Evolutionary conservation across 2,329 filamentous ascomycete species (phyloP), one percentile per base, ranked within the genome.

Genomic region (Botrytis pseudocinerea): DNA sequence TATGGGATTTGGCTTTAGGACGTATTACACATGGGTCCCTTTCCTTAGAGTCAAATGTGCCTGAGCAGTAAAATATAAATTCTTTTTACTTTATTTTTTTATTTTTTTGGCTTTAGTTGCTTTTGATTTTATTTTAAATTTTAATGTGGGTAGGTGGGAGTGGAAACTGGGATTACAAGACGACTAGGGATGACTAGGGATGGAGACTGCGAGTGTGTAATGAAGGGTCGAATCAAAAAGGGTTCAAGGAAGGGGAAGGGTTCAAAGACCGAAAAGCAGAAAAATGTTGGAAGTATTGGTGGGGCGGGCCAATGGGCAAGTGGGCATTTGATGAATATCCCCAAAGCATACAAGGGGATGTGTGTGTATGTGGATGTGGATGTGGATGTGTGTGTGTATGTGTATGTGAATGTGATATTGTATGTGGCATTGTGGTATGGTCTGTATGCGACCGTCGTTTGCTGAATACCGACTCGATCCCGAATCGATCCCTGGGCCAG

Each of bases 1-100:
- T 54, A 69, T 69, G 66, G 66, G 66, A 69, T 69, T 54, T 69
- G 66, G 48, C 66, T 69, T 57, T 60, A 16, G 40, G 66, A 38
- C 51, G 40, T 10, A 69, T 28, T 42, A 60, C 48, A 44, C 48
- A 57, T 60, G 66, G 48, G 48, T 57, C 48, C 35, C 35, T 28
- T 69, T 60, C 35, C 48, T 65, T 69, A 51, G 48, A 69, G 35
- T 38, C 38, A 40, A 69, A 60, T 32, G 48, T 54, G 66, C 48
- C 48, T 54, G 66, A 42, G 16, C 20, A 66, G 20, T 25, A 16
- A 18, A 66, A 8, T 38, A 38, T 38, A 6, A 38, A 38, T 38
- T 38, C 35, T 38, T 38, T 38, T 32, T n/a, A n/a, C n/a, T 35
- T 38, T 38, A 38, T 38, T 61, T 61, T 32, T 38, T 16, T 25